A percentile compares a stretch with the other conserved stretches of the same genome.
phyloP scores from a whole-genome alignment of 169 alveolate species.

The Ophryocystis elektroscirrha region DNA sequence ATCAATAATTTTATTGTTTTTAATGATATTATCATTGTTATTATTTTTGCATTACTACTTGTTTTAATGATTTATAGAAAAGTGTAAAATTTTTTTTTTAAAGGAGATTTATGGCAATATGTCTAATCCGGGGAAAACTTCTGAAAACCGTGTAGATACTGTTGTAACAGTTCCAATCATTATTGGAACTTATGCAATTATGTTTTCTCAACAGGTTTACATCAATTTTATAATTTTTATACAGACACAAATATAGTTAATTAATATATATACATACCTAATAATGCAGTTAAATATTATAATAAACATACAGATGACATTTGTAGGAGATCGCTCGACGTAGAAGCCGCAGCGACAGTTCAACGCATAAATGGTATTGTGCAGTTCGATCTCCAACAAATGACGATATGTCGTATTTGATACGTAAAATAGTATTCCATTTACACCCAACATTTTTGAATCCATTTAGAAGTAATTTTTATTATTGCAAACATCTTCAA shows the following conservation, averaged over 20 bases:
- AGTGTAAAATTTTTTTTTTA: not conserved
- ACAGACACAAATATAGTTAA: not conserved
- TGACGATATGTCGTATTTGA: conserved; percentile 26
- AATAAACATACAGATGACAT: not conserved
- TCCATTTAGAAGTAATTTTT: conserved; percentile 23
- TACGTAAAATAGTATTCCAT: conserved; percentile 47
- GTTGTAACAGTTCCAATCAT: not conserved
- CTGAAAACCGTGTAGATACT: no score
- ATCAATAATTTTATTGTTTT: conserved; percentile 1
- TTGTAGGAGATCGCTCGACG: conserved; percentile 16
- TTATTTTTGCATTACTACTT: conserved; percentile 9
- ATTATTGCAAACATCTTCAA: not conserved
- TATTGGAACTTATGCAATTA: not conserved
- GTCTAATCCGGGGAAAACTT: no score
- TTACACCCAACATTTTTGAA: conserved; percentile 51
- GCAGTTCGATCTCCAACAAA: conserved; percentile 16
- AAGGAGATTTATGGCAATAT: no score
- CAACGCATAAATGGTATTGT: conserved; percentile 21
- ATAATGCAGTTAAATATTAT: not conserved
- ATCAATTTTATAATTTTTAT: not conserved
- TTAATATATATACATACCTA: not conserved
- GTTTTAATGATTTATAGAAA: conserved; percentile 1
- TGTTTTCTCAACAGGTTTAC: not conserved
- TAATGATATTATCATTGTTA: conserved; percentile 5
- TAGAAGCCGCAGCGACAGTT: conserved; percentile 5